Evolutionary conservation across 768 basidiomycete genomes (phyloP).

Genomic region (Neoboletus magnificus): DNA sequence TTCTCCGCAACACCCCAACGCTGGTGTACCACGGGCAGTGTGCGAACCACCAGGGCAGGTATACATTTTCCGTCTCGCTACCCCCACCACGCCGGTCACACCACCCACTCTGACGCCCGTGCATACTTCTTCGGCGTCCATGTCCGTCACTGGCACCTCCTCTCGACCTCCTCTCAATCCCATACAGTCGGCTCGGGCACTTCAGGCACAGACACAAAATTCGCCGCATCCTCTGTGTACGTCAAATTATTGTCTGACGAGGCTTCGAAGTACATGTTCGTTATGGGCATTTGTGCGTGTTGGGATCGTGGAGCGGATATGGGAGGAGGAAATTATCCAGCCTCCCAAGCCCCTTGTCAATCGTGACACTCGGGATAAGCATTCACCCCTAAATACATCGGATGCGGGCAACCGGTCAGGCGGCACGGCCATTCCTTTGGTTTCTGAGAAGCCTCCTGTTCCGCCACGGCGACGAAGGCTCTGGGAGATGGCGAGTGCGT

Average conservation of each 20-base stretch:
- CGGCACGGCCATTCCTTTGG: neutral
- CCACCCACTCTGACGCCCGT: constrained; percentile 21
- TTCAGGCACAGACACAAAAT: constrained; percentile 22
- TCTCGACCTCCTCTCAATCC: constrained; percentile 19
- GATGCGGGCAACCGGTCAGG: neutral
- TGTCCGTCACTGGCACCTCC: constrained; percentile 27
- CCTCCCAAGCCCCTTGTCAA: constrained; percentile 25
- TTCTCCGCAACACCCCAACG: constrained; percentile 19
- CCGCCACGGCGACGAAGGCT: constrained; percentile 61
- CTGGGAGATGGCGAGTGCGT: constrained; percentile 66
- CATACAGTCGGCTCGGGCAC: constrained; percentile 45
- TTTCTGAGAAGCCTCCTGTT: constrained; percentile 51
- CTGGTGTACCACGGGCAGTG: constrained; percentile 29
- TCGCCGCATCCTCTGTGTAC: constrained; percentile 67
- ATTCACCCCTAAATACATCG: neutral
- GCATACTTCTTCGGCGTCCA: constrained; percentile 31
- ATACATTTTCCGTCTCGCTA: constrained; percentile 64
- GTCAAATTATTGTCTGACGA: constrained; percentile 80
- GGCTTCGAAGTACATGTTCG: constrained; percentile 83
- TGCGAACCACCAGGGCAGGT: constrained; percentile 43
- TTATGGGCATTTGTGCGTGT: constrained; percentile 87
- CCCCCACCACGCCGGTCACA: constrained; percentile 23
- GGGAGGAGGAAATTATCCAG: constrained; percentile 71
- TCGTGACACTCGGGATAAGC: neutral
- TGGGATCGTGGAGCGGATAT: constrained; percentile 78